Conservation (phyloP, 2,329 filamentous ascomycete species). For the Talaromyces sp. region DNA sequence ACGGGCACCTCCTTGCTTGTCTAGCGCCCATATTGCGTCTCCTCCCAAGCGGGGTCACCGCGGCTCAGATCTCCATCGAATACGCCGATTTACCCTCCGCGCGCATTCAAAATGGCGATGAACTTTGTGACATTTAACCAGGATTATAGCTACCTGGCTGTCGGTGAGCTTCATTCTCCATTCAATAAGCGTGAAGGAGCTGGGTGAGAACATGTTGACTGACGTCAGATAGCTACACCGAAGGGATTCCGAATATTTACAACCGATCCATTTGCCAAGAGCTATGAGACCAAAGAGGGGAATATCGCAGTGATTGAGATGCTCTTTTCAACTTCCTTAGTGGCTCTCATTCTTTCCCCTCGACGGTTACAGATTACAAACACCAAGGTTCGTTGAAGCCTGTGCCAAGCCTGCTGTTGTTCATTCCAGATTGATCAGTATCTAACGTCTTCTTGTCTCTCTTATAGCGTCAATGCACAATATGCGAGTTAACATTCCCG, state of each 20-base stretch:
- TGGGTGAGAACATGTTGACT: conserved; percentile 10
- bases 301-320: conserved; percentile 97
- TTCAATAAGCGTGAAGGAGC: neutral
- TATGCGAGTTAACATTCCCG: conserved; percentile 97
- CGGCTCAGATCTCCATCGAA: conserved; percentile 19
- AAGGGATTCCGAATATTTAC: conserved; percentile 96
- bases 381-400: conserved; percentile 71
- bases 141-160: conserved; percentile 95
- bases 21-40: conserved; percentile 9
- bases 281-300: conserved; percentile 90
- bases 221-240: conserved; percentile 68
- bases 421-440: neutral
- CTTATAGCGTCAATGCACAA: conserved; percentile 71
- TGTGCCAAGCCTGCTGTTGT: conserved; percentile 8
- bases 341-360: conserved; percentile 89
- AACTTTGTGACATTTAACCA: conserved; percentile 99
- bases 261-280: conserved; percentile 93
- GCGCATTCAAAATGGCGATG: conserved; percentile 65
- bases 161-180: conserved; percentile 62
- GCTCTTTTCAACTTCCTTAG: conserved; percentile 96
- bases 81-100: neutral
- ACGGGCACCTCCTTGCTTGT: conserved; percentile 24
- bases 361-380: conserved; percentile 94
- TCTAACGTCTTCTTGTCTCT: conserved; percentile 6
- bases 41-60: conserved; percentile 24